Percentiles rank a stretch among this genome's conserved stretches.
phyloP scores from a whole-genome alignment of 805 yeast species.

The Candida boleticola region DNA sequence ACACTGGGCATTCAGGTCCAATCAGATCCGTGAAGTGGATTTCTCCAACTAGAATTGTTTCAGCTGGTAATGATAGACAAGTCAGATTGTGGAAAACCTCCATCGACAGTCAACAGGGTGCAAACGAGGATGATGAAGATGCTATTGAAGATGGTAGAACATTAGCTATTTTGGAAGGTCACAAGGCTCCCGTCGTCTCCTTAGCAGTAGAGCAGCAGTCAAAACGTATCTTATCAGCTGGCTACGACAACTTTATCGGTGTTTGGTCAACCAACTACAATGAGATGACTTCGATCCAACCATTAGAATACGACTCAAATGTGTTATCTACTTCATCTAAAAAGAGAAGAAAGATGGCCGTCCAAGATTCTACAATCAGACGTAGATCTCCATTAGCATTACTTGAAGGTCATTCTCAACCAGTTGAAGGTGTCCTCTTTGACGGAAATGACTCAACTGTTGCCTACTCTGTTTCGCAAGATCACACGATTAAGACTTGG shows the following conservation, averaged over 20 bases:
- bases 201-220: conserved; percentile 56
- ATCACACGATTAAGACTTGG: conserved; percentile 95
- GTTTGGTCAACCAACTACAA: conserved; percentile 87
- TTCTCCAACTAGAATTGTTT: conserved; percentile 68
- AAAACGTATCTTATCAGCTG: conserved; percentile 75
- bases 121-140: conserved; percentile 34
- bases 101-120: conserved; percentile 44
- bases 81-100: conserved; percentile 82
- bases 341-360: conserved; percentile 81
- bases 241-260: conserved; percentile 76
- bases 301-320: conserved; percentile 41
- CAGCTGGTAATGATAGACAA: conserved; percentile 87
- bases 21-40: conserved; percentile 82
- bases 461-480: conserved; percentile 92
- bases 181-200: conserved; percentile 80
- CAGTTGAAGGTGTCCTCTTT: conserved; percentile 83
- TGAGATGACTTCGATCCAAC: conserved; percentile 68
- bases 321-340: conserved; percentile 74
- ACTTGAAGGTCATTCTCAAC: conserved; percentile 77
- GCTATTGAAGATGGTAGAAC: conserved; percentile 68
- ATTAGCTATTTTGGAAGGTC: conserved; percentile 84
- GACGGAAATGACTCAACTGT: conserved; percentile 74
- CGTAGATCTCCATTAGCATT: conserved; percentile 80
- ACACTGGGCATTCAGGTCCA: conserved; percentile 86
- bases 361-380: conserved; percentile 70